phyloP scores from a whole-genome alignment of 129 eudicot species.

The Centrapalus pauciflorus region DNA sequence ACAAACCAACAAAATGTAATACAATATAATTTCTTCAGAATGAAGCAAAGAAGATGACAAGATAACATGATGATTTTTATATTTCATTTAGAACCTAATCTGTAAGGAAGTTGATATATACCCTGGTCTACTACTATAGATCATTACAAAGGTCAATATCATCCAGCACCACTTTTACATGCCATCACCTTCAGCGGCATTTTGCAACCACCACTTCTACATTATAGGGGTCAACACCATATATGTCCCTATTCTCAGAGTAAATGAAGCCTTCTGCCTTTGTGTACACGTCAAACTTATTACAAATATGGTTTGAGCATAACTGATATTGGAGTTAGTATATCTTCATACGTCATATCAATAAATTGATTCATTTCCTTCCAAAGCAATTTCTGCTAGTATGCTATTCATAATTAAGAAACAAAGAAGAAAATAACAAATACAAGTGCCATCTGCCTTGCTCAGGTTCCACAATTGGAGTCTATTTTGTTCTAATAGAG shows the following conservation, averaged over 20 bases:
- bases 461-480: conserved; percentile 1
- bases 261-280: background rate
- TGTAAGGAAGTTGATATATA: background rate
- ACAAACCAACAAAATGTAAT: background rate
- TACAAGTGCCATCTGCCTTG: background rate
- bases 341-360: background rate
- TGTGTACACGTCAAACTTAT: background rate
- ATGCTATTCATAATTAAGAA: conserved; percentile 5
- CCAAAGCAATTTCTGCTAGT: background rate
- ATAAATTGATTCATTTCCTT: background rate
- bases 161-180: background rate
- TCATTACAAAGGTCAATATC: too few species aligned
- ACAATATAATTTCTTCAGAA: background rate
- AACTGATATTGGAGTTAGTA: background rate
- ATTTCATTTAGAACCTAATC: background rate
- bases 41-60: background rate
- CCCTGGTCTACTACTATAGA: background rate
- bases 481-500: background rate
- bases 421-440: conserved; percentile 7
- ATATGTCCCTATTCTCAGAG: background rate
- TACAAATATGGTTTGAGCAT: background rate
- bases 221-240: background rate
- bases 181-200: background rate
- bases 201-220: background rate
- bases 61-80: background rate